A percentile compares a stretch with the other conserved stretches of the same genome.
Conservation (phyloP, 306 rosid species). For the Corylus heterophylla region DNA sequence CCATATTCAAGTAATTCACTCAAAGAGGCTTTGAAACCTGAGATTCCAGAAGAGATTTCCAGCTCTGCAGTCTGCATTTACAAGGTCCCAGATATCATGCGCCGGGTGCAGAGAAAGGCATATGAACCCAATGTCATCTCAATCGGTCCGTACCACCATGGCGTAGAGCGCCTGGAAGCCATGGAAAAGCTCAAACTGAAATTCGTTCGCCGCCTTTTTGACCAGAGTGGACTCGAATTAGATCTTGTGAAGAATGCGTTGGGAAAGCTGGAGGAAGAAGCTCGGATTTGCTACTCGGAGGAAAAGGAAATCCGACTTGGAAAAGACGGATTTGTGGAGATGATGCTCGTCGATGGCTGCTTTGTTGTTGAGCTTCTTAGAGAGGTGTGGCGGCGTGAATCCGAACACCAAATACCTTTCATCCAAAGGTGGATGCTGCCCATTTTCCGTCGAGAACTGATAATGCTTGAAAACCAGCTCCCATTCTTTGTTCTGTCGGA, state of each 20-base stretch:
- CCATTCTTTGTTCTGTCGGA: conserved; percentile 37
- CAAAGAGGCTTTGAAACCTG: background rate
- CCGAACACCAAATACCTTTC: conserved; percentile 2
- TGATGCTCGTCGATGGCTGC: conserved; percentile 44
- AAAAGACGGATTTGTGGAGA: conserved; percentile 33
- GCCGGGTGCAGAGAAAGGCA: background rate
- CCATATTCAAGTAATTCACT: background rate
- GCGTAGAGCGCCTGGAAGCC: conserved; percentile 15
- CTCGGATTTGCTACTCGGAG: conserved; percentile 32
- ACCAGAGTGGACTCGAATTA: background rate
- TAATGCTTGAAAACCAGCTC: conserved; percentile 56
- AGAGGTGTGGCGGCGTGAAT: background rate
- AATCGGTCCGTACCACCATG: conserved; percentile 38
- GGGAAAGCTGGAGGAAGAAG: conserved; percentile 18
- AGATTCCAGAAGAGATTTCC: background rate
- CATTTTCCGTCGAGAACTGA: conserved; percentile 30
- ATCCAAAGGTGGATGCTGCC: conserved; percentile 49
- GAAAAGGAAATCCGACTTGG: conserved; percentile 13
- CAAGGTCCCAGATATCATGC: background rate
- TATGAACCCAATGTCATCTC: conserved; percentile 22
- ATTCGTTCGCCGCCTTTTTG: conserved; percentile 27
- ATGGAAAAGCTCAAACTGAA: conserved; percentile 29
- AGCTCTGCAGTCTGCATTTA: background rate
- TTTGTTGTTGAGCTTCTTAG: conserved; percentile 39
- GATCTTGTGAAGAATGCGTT: conserved; percentile 22